phyloP scores from a whole-genome alignment of 1,284 basidiomycete species.

The Takashimella koratensis region DNA sequence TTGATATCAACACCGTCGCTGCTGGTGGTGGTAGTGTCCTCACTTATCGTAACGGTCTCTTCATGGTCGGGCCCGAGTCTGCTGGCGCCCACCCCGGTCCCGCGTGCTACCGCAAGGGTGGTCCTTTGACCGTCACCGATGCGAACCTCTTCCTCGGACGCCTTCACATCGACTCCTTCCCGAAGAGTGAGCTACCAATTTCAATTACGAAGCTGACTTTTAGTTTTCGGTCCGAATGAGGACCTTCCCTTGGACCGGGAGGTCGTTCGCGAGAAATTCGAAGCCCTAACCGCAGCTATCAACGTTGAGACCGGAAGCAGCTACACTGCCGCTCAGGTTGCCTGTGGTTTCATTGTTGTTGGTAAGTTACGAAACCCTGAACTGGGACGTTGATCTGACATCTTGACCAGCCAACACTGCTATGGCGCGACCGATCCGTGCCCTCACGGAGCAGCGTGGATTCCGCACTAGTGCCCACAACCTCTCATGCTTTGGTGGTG shows the following conservation, averaged over 20 bases:
- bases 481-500: constrained; percentile 43
- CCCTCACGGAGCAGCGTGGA: constrained; percentile 42
- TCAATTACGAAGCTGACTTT: too few species aligned
- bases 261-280: constrained; percentile 27
- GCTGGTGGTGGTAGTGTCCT: constrained; percentile 48
- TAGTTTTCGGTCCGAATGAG: constrained; percentile 4
- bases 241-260: neutral
- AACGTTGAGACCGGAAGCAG: constrained; percentile 20
- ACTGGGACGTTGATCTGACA: constrained; percentile 42
- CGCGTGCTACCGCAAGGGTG: constrained; percentile 48
- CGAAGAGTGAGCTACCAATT: too few species aligned
- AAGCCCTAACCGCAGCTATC: constrained; percentile 41
- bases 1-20: constrained; percentile 46
- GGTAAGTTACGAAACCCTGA: too few species aligned
- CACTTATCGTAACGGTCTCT: constrained; percentile 44
- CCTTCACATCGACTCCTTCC: constrained; percentile 17
- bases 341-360: constrained; percentile 20
- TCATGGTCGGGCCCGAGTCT: constrained; percentile 33
- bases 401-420: constrained; percentile 1
- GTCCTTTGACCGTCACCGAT: constrained; percentile 48
- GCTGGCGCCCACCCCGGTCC: constrained; percentile 36
- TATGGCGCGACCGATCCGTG: constrained; percentile 18
- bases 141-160: constrained; percentile 49
- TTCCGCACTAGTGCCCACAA: constrained; percentile 43
- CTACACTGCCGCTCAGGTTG: constrained; percentile 44